These are phyloP conservation scores for Rhododendron simsii DNA, from an alignment of 148 eudicot species.

Conservation along the genomic window DNA sequence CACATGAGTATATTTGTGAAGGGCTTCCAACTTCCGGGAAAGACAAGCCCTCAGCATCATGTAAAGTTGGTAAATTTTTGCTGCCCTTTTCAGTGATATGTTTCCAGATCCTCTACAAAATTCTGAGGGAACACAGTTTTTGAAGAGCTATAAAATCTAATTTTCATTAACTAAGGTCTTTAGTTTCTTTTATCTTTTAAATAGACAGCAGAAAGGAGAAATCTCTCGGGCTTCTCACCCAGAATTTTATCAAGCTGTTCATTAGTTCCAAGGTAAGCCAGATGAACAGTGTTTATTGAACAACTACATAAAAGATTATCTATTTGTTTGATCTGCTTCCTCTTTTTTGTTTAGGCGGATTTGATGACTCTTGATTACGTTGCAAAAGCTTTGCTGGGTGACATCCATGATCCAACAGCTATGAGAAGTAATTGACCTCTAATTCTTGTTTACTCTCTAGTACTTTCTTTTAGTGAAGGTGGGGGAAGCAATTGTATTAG, in stretches of 20 bases:
- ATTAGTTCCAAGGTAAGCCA: conserved; percentile 59
- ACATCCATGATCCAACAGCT: conserved; percentile 53
- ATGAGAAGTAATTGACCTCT: conserved; percentile 59
- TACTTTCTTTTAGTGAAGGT: neutral
- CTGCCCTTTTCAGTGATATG: neutral
- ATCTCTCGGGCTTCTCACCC: conserved; percentile 73
- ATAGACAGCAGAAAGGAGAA: conserved; percentile 79
- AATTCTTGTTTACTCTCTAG: neutral
- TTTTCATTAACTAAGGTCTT: neutral
- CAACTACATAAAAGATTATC: neutral
- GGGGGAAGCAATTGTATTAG: neutral
- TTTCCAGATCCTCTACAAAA: neutral
- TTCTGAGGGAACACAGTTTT: neutral
- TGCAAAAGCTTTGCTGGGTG: conserved; percentile 76
- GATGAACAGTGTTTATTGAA: neutral
- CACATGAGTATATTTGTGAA: conserved; percentile 3
- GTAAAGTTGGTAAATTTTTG: conserved; percentile 44
- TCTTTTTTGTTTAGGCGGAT: conserved; percentile 40
- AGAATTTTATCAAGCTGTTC: conserved; percentile 87
- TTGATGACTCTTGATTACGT: conserved; percentile 75
- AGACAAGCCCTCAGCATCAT: conserved; percentile 33
- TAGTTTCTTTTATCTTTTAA: neutral
- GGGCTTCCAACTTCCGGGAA: conserved; percentile 13
- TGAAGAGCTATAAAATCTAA: neutral
- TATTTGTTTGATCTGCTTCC: neutral